Evolutionary conservation across 495 filamentous ascomycete species (phyloP), one percentile per base, ranked within the genome.

Genomic region (Penicillium canariense): DNA sequence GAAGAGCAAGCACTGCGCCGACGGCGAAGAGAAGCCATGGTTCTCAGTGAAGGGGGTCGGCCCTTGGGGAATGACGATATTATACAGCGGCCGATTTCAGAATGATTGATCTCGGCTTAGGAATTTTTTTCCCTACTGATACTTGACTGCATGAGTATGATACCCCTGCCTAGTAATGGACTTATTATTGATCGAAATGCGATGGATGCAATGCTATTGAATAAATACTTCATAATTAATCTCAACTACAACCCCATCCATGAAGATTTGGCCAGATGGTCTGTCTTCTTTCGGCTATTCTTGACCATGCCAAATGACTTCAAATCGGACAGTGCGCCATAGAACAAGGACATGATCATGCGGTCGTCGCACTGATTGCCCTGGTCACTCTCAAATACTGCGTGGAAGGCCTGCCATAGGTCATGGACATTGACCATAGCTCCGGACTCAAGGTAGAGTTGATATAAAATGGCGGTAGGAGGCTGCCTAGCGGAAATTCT

Each of bases 401-500:
- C 84, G 54, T 84, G 80, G 67, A 96, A 97, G 1, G 94, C 90
- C 20, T 87, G 82, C 90, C 90, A 96, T 20, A 98, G 69, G 70
- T 98, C 94, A 38, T 84, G 84, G 5, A 89, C 84, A 66, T 98
- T 98, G 61, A 98, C 85, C 42, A 96, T 69, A 5, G 86, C 80
- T 4, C 93, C 93, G 0, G 91, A 88, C 72, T 97, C 93, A 15
- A 92, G 80, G 68, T 96, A 97, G 25, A 97, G 73, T 53, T 95
- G 90, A 72, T 96, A 98, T 54, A 97, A 61, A 15, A 96, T 87
- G 2, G 91, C 81, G 14, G 87, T 87, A 12, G 89, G 73, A 11
- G 95, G 92, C 59, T 93, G 82, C 7, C 84, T 88, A 7, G 83
- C 60, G 5, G 80, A 81, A 5, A 65, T 77, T 70, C 25, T 78